Evolutionary conservation across 352 stramenopile species (phyloP), one percentile per base, ranked within the genome.

Genomic region (Globisporangium ultimum): DNA sequence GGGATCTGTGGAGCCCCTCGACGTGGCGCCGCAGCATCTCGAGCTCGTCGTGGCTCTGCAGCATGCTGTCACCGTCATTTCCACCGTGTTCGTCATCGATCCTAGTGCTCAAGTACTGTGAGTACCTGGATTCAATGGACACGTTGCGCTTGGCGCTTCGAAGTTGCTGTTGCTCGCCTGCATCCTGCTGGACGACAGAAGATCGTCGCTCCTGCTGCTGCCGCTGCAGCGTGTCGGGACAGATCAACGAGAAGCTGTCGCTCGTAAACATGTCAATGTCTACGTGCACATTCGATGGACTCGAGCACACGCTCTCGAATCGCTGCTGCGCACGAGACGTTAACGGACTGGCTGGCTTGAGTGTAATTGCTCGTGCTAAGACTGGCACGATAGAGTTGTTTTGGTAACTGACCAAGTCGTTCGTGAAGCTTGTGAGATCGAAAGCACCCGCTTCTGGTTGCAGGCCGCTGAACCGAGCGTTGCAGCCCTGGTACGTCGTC

Each of bases 221-320:
- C 22, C 60, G 54, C 17, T 60, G 32, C 13, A 88, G 49, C 32
- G 69, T 76, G 38, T 84, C 68, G 2, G 72, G 68, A 20, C 74
- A 79, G 11, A 89, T 62, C 48, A 89, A 40, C 10, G 76, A 83
- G 61, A 89, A 87, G 50, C 72, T 71, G 47, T 84, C 73, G 56
- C 63, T 77, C 53, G 52, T 68, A 52, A 79, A 72, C 59, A 86
- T 77, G 36, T 60, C 58, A 41, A 80, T 85, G 42, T 89, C 74
- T 21, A 81, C 54, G 18, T 87, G 72, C 50, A 76, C 70, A 5
- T 49, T 71, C 18, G 66, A 69, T 24, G 57, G 36, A 7, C 41
- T 61, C 36, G 61, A 55, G 32, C 48, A 52, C 13, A 45, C 40
- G 51, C 58, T 68, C 10, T 9, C 22, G 2, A 60, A 59, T 47